Conservation (phyloP, 1,284 basidiomycete species). For the Boletus austroedulis region DNA sequence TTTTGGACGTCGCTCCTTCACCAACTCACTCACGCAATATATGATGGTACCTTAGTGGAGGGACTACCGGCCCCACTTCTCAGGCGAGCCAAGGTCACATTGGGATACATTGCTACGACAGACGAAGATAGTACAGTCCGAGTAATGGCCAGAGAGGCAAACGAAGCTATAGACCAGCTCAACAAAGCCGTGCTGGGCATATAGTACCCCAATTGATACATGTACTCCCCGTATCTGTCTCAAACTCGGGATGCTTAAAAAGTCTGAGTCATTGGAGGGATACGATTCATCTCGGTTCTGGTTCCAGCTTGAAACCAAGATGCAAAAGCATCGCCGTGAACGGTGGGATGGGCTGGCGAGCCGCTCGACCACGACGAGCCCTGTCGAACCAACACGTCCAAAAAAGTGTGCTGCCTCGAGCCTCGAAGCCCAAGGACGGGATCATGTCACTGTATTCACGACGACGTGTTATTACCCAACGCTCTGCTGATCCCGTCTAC, state of each 20-base stretch:
- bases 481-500: conserved; percentile 70
- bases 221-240: conserved; percentile 92
- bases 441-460: conserved; percentile 13
- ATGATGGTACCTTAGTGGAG: conserved; percentile 36
- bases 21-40: conserved; percentile 47
- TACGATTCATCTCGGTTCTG: conserved; percentile 54
- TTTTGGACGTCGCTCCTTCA: conserved; percentile 68
- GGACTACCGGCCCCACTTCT: conserved; percentile 42
- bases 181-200: conserved; percentile 48
- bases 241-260: conserved; percentile 57
- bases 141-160: conserved; percentile 76
- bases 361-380: conserved; percentile 31
- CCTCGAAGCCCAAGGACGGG: too few relatives aligned
- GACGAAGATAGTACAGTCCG: conserved; percentile 74
- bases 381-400: conserved; percentile 24
- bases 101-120: conserved; percentile 69
- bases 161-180: conserved; percentile 54
- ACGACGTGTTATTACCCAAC: conserved; percentile 37
- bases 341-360: conserved; percentile 23
- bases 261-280: conserved; percentile 80
- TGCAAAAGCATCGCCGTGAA: conserved; percentile 20
- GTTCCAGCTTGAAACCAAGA: conserved; percentile 11
- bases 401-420: background rate
- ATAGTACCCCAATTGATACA: conserved; percentile 19
- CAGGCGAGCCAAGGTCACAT: conserved; percentile 55